Evolutionary conservation across 75 land plant genomes (phyloP).

Genomic region (Isoetes taiwanensis): DNA sequence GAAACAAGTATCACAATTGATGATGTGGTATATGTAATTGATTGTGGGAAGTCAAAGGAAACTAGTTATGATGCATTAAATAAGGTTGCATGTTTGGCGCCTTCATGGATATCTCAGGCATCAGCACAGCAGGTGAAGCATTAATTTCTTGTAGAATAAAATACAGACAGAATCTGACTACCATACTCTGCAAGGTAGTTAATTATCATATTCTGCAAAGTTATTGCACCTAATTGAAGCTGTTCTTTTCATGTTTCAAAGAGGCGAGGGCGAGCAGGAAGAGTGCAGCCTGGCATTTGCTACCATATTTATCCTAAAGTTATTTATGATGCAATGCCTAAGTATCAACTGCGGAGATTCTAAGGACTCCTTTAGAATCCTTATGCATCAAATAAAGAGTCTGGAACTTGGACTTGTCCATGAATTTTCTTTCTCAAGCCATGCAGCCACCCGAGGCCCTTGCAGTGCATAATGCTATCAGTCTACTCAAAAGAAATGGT

Average conservation of each 20-base stretch:
- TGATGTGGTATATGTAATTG: conserved; percentile 88
- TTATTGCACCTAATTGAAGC: neutral
- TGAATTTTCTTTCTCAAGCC: conserved; percentile 72
- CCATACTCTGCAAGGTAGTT: too few species aligned
- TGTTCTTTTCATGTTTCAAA: conserved; percentile 15
- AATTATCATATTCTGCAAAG: neutral
- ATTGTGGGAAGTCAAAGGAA: conserved; percentile 98
- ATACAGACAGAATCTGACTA: too few species aligned
- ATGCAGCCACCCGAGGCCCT: conserved; percentile 86
- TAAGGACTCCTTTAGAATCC: conserved; percentile 92
- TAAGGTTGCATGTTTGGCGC: conserved; percentile 82
- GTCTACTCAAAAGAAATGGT: conserved; percentile 81
- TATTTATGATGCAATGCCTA: conserved; percentile 65
- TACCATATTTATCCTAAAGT: conserved; percentile 86
- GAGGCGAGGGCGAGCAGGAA: conserved; percentile 97
- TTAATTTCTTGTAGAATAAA: neutral
- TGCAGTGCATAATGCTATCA: conserved; percentile 83
- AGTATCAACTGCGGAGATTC: conserved; percentile 85
- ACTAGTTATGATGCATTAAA: conserved; percentile 98
- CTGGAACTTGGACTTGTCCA: conserved; percentile 66
- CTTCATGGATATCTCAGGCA: conserved; percentile 96
- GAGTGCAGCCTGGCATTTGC: conserved; percentile 92
- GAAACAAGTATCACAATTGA: conserved; percentile 99
- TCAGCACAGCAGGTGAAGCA: conserved; percentile 87
- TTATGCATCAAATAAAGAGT: conserved; percentile 93